phyloP scores from a whole-genome alignment of 1,139 yeast genomes.

The Geotrichum reessii region DNA sequence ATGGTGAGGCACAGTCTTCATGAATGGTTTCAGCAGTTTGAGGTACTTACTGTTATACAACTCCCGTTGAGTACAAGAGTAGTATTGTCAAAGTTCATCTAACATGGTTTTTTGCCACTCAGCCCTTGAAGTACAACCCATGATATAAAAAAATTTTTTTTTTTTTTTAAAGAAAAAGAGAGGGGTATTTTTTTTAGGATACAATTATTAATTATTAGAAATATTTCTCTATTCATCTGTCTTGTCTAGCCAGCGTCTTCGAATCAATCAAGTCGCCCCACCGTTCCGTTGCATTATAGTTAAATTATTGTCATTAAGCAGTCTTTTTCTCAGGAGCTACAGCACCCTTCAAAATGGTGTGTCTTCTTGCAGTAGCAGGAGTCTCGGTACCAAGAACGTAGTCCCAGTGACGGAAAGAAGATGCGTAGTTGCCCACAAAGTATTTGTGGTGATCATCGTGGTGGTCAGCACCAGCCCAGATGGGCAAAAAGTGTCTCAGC shows the following conservation, averaged over 20 bases:
- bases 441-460: constrained; percentile 95
- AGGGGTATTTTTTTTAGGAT: not conserved
- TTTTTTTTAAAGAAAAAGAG: too few species aligned
- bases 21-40: too few species aligned
- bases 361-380: constrained; percentile 44
- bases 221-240: not conserved
- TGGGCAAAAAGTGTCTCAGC: constrained; percentile 78
- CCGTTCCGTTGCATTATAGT: too few species aligned
- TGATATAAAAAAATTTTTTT: too few species aligned
- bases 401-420: constrained; percentile 95
- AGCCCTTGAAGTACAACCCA: too few species aligned
- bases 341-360: constrained; percentile 35
- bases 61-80: too few species aligned
- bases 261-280: too few species aligned
- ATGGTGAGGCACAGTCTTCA: too few species aligned
- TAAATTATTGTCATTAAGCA: constrained; percentile 46
- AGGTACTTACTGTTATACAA: too few species aligned
- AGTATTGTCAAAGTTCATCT: too few species aligned
- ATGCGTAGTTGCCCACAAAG: constrained; percentile 84
- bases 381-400: constrained; percentile 75
- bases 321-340: not conserved
- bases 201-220: not conserved
- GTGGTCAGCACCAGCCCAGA: constrained; percentile 99
- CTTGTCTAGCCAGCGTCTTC: too few species aligned
- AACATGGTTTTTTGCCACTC: too few species aligned